Evolutionary conservation across 768 basidiomycete genomes (phyloP).

Genomic region (Pilatotrama ljubarskyi): DNA sequence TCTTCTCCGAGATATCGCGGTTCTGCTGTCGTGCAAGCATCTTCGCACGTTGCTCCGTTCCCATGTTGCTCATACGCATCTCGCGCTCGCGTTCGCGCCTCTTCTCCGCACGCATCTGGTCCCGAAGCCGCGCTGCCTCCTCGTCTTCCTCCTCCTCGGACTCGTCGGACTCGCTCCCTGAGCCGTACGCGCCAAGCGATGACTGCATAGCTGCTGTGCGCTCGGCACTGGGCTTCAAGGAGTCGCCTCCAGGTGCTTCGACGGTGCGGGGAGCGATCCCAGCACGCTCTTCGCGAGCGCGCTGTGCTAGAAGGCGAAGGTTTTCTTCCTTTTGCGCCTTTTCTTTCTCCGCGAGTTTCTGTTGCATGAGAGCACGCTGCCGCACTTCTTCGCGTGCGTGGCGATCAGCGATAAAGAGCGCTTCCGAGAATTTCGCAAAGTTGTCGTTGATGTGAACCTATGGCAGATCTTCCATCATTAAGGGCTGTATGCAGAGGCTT

Average conservation of each 20-base stretch:
- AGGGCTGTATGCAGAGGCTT: not conserved
- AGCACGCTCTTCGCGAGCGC: constrained; percentile 90
- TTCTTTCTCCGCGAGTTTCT: constrained; percentile 95
- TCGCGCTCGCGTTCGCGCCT: constrained; percentile 93
- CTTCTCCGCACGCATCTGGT: constrained; percentile 90
- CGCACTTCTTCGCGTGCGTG: constrained; percentile 98
- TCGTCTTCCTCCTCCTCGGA: constrained; percentile 65
- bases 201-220: constrained; percentile 72
- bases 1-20: constrained; percentile 98
- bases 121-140: constrained; percentile 82
- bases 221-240: constrained; percentile 62
- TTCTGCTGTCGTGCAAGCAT: constrained; percentile 95
- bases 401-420: constrained; percentile 91
- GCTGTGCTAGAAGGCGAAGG: constrained; percentile 89
- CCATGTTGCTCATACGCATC: constrained; percentile 99
- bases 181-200: constrained; percentile 83
- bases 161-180: constrained; percentile 65
- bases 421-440: constrained; percentile 98
- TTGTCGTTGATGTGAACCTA: constrained; percentile 98
- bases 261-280: constrained; percentile 54
- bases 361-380: constrained; percentile 96
- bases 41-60: constrained; percentile 93
- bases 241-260: constrained; percentile 18
- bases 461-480: not conserved
- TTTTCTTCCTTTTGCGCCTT: constrained; percentile 97